Conservation (phyloP, 441 rosid genomes). For the Aleurites moluccanus region DNA sequence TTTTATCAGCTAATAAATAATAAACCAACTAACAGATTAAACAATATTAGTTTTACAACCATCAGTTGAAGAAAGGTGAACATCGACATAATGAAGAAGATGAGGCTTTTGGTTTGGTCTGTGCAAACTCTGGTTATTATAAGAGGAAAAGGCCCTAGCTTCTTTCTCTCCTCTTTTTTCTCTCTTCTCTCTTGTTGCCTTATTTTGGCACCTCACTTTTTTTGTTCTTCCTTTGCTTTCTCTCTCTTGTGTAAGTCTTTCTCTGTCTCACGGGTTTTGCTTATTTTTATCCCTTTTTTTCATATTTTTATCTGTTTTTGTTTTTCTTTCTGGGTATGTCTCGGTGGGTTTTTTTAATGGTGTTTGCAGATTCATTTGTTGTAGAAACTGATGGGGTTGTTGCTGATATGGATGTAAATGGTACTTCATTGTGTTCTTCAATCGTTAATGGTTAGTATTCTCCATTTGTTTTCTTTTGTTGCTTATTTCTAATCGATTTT, state of each 20-base stretch:
- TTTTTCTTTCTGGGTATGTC: no score
- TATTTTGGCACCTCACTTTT: constrained; percentile 50
- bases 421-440: constrained; percentile 47
- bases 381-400: constrained; percentile 36
- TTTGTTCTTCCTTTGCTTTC: constrained; percentile 44
- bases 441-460: constrained; percentile 52
- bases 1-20: no score
- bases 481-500: neutral
- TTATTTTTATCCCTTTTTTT: neutral
- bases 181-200: constrained; percentile 62
- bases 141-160: constrained; percentile 63
- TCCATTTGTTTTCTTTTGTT: neutral
- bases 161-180: constrained; percentile 52
- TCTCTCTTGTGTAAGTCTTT: constrained; percentile 49
- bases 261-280: constrained; percentile 9
- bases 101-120: constrained; percentile 35
- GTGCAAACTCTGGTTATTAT: constrained; percentile 32
- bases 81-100: constrained; percentile 31
- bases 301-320: neutral
- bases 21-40: no score
- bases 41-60: no score
- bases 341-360: neutral
- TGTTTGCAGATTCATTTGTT: constrained; percentile 57
- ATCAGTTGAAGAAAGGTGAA: constrained; percentile 43
- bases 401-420: constrained; percentile 33